Evolutionary conservation across 495 filamentous ascomycete species (phyloP).

Genomic region (Aspergillus heteromorphus): DNA sequence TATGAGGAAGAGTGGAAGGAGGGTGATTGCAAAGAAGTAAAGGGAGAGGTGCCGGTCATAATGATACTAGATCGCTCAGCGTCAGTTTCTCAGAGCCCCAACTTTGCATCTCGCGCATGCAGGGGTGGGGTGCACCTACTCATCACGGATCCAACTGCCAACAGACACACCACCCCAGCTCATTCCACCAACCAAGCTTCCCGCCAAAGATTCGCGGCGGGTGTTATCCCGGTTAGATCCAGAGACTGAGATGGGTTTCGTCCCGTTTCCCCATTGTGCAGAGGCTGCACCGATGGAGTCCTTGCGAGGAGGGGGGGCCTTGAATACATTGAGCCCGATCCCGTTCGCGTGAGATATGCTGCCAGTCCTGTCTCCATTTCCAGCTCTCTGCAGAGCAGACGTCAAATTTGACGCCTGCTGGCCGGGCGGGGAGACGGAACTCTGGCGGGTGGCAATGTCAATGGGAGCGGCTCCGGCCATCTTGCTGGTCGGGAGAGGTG

Average conservation of each 20-base stretch:
- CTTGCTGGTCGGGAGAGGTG: constrained; percentile 20
- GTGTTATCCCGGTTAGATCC: constrained; percentile 67
- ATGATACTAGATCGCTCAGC: constrained; percentile 61
- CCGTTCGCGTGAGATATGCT: constrained; percentile 39
- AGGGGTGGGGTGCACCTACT: constrained; percentile 66
- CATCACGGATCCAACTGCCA: constrained; percentile 94
- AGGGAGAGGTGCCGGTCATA: constrained; percentile 94
- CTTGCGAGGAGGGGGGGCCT: constrained; percentile 52
- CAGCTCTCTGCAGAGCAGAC: constrained; percentile 50
- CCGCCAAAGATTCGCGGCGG: constrained; percentile 78
- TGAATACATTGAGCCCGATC: constrained; percentile 53
- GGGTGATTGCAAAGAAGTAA: constrained; percentile 72
- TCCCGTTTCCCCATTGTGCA: constrained; percentile 61
- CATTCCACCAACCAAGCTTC: constrained; percentile 88
- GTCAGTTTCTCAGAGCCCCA: constrained; percentile 19
- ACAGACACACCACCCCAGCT: constrained; percentile 97
- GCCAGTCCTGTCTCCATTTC: constrained; percentile 36
- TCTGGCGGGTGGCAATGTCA: constrained; percentile 59
- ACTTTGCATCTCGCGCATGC: not conserved
- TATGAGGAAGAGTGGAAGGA: constrained; percentile 98
- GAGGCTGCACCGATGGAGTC: constrained; percentile 62
- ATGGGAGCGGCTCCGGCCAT: constrained; percentile 59
- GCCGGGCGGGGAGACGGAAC: constrained; percentile 56
- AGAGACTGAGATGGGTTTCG: constrained; percentile 80
- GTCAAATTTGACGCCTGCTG: constrained; percentile 59